Evolutionary conservation across 305 asterid genomes (phyloP), one percentile per base, ranked within the genome.

Genomic region (Fraxinus paxiana): DNA sequence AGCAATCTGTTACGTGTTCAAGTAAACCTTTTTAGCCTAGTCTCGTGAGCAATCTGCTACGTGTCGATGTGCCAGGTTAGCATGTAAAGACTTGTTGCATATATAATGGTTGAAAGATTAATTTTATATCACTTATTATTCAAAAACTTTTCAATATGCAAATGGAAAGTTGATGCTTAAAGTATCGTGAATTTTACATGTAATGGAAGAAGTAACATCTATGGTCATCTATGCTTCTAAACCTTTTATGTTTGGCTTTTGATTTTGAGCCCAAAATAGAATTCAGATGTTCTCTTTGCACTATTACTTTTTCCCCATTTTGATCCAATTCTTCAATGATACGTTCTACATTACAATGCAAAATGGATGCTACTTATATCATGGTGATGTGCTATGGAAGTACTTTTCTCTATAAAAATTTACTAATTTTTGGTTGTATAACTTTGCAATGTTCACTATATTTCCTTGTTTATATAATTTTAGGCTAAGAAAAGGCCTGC

Each of bases 401-500:
- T 59, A 22, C 70, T 59, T 59, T 6, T 59, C 13, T 59, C 63
- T 0, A n/a, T 59, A 0, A 6, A 59, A 59, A 59, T 0, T 6
- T 59, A 1, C 30, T 6, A 1, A 7, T 20, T 7, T 6, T 59
- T 51, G 4, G 26, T 54, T 54, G 10, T 54, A 5, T 5, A 5
- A 54, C 65, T 63, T 1, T 65, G 17, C 73, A 13, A 20, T 77
- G 30, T n/a, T 82, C 48, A 70, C 54, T 10, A n/a, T 6, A 22
- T 59, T n/a, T 18, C 0, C 63, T 43, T 73, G 59, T 30, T 41
- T 33, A 12, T 81, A 13, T 48, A 30, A 71, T 69, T 75, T 12
- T 73, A 89, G 92, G 82, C 73, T 1, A 85, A 84, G 86, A 88
- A 90, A 79, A 87, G 92, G 69, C 92, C 93, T 18, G 77, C 87